phyloP scores from a whole-genome alignment of 306 rosid genomes.

The Spatholobus suberectus region DNA sequence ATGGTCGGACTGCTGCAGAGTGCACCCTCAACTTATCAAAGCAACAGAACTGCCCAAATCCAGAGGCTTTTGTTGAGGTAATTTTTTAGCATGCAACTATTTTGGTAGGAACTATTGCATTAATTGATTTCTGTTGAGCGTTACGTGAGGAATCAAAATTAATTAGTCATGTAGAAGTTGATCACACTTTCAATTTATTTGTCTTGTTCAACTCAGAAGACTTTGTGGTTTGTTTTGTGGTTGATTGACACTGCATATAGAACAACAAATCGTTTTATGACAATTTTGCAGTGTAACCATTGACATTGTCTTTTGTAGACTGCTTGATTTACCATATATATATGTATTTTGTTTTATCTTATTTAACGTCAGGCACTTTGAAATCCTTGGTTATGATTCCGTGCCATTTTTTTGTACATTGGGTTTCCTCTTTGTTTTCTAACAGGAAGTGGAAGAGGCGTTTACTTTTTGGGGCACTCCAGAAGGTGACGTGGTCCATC shows the following conservation, averaged over 20 bases:
- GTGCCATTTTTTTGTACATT: background rate
- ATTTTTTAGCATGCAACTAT: background rate
- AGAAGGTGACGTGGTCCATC: conserved; percentile 85
- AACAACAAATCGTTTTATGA: conserved; percentile 10
- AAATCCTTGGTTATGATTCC: background rate
- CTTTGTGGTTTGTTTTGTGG: background rate
- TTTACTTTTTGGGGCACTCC: conserved; percentile 85
- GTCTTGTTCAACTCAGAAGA: background rate
- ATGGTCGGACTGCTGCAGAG: conserved; percentile 88
- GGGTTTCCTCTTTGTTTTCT: conserved; percentile 29
- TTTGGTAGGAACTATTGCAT: background rate
- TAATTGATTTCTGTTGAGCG: background rate
- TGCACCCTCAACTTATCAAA: conserved; percentile 76
- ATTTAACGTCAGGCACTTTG: background rate
- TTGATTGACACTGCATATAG: conserved; percentile 22
- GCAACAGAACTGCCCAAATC: conserved; percentile 87
- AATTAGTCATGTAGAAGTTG: background rate
- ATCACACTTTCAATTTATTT: background rate
- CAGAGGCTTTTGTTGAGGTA: conserved; percentile 83
- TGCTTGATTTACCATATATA: background rate
- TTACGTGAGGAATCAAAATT: background rate
- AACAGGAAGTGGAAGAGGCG: conserved; percentile 73
- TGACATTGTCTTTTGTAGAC: background rate
- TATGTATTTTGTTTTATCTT: background rate
- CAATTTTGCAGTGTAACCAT: background rate